Percentiles rank a stretch among this genome's conserved stretches.
These are phyloP conservation scores for Irineochytrium annulatum DNA, from an alignment of 192 early-diverging fungal genomes.

Conservation along the genomic window DNA sequence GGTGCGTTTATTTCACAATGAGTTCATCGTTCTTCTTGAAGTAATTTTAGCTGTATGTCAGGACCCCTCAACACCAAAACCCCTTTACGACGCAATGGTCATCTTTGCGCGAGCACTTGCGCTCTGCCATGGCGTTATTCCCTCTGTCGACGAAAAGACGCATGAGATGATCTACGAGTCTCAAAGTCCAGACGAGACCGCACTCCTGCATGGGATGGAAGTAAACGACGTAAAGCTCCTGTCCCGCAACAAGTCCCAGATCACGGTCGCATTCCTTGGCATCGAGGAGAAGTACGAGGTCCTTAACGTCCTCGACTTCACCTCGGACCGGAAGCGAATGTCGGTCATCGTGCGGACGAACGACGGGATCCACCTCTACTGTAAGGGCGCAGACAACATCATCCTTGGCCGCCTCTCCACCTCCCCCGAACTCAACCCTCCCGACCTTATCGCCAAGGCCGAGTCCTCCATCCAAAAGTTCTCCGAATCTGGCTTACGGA, in stretches of 20 bases:
- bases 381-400: slow-evolving; percentile 90
- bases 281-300: slow-evolving; percentile 44
- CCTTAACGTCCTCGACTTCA: slow-evolving; percentile 80
- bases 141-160: slow-evolving; percentile 38
- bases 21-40: slow-evolving; percentile 29
- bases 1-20: slow-evolving; percentile 49
- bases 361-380: slow-evolving; percentile 69
- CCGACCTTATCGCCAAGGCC: slow-evolving; percentile 13
- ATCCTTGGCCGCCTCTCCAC: slow-evolving; percentile 63
- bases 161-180: slow-evolving; percentile 79
- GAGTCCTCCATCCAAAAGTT: slow-evolving; percentile 35
- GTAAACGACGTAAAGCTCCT: slow-evolving; percentile 49
- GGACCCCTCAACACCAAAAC: slow-evolving; percentile 58
- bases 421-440: slow-evolving; percentile 17
- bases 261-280: slow-evolving; percentile 51
- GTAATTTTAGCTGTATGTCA: slow-evolving; percentile 53
- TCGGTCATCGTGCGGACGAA: slow-evolving; percentile 69
- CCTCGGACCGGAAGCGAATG: slow-evolving; percentile 85
- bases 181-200: slow-evolving; percentile 68
- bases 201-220: slow-evolving; percentile 39
- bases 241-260: slow-evolving; percentile 33
- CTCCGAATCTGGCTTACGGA: slow-evolving; percentile 69
- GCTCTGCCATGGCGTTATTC: slow-evolving; percentile 72
- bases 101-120: slow-evolving; percentile 70
- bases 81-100: slow-evolving; percentile 12